phyloP scores from a whole-genome alignment of 768 basidiomycete genomes.

The Psilocybe sp. region DNA sequence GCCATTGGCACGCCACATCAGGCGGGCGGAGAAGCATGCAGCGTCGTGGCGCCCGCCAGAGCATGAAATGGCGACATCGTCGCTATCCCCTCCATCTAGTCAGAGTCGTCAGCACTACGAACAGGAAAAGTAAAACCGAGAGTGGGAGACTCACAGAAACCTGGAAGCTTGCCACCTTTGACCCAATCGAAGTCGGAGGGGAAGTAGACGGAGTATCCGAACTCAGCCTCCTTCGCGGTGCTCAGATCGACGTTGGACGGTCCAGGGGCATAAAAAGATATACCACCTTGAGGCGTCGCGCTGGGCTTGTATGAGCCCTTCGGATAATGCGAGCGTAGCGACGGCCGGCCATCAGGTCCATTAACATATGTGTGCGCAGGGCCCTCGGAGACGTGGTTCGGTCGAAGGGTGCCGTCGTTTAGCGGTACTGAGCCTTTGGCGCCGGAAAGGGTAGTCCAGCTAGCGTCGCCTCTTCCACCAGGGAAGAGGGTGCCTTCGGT shows the following conservation, averaged over 20 bases:
- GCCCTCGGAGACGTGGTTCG: constrained; percentile 30
- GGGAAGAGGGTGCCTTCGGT: constrained; percentile 2
- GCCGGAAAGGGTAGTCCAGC: constrained; percentile 43
- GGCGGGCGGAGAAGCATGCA: constrained; percentile 59
- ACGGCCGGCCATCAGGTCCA: constrained; percentile 47
- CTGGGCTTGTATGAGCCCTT: constrained; percentile 54
- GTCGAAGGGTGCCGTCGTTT: constrained; percentile 41
- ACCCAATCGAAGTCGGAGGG: constrained; percentile 57
- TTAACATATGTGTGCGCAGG: constrained; percentile 39
- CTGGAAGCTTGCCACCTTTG: constrained; percentile 71
- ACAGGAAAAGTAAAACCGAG: neutral
- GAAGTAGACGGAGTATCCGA: constrained; percentile 63
- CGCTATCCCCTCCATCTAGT: constrained; percentile 54
- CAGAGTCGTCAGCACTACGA: constrained; percentile 5
- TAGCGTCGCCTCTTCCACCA: constrained; percentile 1
- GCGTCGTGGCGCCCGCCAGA: constrained; percentile 61
- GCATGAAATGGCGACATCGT: constrained; percentile 47
- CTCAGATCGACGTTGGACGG: constrained; percentile 48
- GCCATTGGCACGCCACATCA: constrained; percentile 67
- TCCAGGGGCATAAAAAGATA: constrained; percentile 72
- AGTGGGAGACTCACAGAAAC: constrained; percentile 45
- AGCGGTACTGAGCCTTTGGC: constrained; percentile 34
- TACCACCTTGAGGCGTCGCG: constrained; percentile 51
- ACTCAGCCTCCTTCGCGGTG: constrained; percentile 64
- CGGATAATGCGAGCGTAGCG: constrained; percentile 52